A percentile compares a stretch with the other conserved stretches of the same genome.
Conservation (phyloP, 306 rosid species). For the Adenanthera pavonina region DNA sequence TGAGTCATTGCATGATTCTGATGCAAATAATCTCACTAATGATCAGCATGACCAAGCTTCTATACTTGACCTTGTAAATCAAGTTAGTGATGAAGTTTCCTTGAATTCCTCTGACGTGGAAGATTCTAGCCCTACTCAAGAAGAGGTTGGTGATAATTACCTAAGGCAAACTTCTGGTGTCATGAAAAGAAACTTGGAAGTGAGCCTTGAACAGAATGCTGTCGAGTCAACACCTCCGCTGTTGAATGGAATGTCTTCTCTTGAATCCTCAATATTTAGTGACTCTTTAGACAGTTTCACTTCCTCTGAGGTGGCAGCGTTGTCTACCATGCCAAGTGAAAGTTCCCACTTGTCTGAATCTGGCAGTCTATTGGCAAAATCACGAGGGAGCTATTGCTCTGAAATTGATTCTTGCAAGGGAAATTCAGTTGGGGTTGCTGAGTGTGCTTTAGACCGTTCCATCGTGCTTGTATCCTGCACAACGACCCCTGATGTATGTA, state of each 20-base stretch:
- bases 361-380: conserved; percentile 41
- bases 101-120: neutral
- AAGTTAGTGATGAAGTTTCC: neutral
- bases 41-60: conserved; percentile 42
- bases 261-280: conserved; percentile 4
- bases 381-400: conserved; percentile 36
- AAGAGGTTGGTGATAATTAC: conserved; percentile 38
- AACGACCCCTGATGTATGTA: conserved; percentile 28
- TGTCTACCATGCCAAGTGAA: conserved; percentile 37
- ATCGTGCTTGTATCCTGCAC: conserved; percentile 33
- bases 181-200: conserved; percentile 25
- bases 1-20: conserved; percentile 39
- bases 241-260: neutral
- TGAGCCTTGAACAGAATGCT: conserved; percentile 15
- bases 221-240: neutral
- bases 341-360: conserved; percentile 43
- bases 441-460: conserved; percentile 40
- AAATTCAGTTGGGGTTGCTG: conserved; percentile 35
- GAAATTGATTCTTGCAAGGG: conserved; percentile 36
- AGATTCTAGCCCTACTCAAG: neutral
- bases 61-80: conserved; percentile 2
- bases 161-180: conserved; percentile 35
- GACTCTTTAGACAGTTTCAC: neutral
- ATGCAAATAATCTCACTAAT: conserved; percentile 38
- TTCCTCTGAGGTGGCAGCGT: conserved; percentile 7